Evolutionary conservation across 345 rosid genomes (phyloP), one percentile per base, ranked within the genome.

Genomic region (Schrenkiella parvula): DNA sequence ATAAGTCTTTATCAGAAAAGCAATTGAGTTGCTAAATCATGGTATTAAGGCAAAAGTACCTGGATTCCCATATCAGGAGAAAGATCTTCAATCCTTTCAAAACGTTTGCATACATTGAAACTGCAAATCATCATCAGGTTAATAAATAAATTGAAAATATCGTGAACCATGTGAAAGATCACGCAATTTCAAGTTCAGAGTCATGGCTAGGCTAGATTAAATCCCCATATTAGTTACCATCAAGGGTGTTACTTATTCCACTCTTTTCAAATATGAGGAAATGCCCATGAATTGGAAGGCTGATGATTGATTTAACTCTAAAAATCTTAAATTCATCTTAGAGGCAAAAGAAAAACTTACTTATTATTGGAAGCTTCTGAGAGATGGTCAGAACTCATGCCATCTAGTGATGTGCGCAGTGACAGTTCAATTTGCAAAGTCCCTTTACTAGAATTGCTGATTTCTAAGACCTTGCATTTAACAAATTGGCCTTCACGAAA

Each of bases 391-490:
- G 74, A 31, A 71, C 41, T 67, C 88, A 86, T 79, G 85, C 92
- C 97, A 65, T 81, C 82, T 66, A 83, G 78, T 6, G 87, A 83
- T 70, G 76, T 63, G 47, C 92, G 86, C 31, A 95, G 66, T 15
- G 98, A 89, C 74, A 95, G 76, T 75, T 95, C 99, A 71, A 89
- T 52, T 69, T 87, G 98, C 73, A 73, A 18, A 69, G 83, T 87
- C 41, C 93, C 95, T 73, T 71, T 85, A 64, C 61, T 80, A 17
- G 96, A 82, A 19, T 1, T 86, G 80, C 84, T 77, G 71, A 89
- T 79, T 81, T 95, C 98, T 66, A 95, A 66, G 78, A 95, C 95
- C 81, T 87, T 91, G 85, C 93, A 89, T 82, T 87, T 91, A 71
- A 95, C 90, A 74, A 91, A 95, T 43, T 95, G 89, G 64, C 96